Conservation (phyloP, 768 basidiomycete species). For the Imleria badia region DNA sequence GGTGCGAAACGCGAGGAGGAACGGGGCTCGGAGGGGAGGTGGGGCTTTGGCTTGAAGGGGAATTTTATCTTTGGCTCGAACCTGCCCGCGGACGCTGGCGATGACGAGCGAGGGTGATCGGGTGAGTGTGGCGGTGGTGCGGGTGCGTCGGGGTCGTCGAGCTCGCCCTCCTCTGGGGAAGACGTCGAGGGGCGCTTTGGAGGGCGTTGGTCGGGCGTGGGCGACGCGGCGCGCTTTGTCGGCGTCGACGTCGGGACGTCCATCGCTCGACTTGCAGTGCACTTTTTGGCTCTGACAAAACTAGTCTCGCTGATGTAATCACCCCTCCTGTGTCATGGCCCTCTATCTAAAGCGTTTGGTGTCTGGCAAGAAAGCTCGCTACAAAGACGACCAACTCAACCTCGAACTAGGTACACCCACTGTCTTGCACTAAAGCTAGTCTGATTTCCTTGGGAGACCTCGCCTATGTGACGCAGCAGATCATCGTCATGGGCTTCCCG, state of each 20-base stretch:
- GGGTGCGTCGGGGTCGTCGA: constrained; percentile 54
- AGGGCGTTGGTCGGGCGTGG: constrained; percentile 49
- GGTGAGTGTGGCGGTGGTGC: constrained; percentile 13
- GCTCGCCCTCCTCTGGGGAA: constrained; percentile 80
- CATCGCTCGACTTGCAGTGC: constrained; percentile 11
- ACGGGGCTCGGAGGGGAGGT: constrained; percentile 15
- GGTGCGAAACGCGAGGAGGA: constrained; percentile 33
- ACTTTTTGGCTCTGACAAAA: background rate
- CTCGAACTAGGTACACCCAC: constrained; percentile 64
- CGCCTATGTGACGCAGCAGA: constrained; percentile 68
- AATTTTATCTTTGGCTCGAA: constrained; percentile 57
- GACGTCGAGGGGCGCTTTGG: constrained; percentile 56
- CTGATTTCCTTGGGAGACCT: constrained; percentile 40
- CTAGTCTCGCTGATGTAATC: constrained; percentile 20
- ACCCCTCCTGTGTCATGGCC: constrained; percentile 41
- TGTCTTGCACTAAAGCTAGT: constrained; percentile 12
- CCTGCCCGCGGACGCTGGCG: constrained; percentile 30
- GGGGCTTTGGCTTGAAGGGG: constrained; percentile 62
- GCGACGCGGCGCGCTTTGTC: constrained; percentile 60
- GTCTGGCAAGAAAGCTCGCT: constrained; percentile 79
- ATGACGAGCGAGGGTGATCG: constrained; percentile 33
- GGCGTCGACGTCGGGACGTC: constrained; percentile 9
- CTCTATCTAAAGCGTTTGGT: constrained; percentile 72
- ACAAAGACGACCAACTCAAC: constrained; percentile 62
- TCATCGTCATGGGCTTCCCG: constrained; percentile 85